Evolutionary conservation across 345 rosid genomes (phyloP), one percentile per base, ranked within the genome.

Genomic region (Syzygium aromaticum): DNA sequence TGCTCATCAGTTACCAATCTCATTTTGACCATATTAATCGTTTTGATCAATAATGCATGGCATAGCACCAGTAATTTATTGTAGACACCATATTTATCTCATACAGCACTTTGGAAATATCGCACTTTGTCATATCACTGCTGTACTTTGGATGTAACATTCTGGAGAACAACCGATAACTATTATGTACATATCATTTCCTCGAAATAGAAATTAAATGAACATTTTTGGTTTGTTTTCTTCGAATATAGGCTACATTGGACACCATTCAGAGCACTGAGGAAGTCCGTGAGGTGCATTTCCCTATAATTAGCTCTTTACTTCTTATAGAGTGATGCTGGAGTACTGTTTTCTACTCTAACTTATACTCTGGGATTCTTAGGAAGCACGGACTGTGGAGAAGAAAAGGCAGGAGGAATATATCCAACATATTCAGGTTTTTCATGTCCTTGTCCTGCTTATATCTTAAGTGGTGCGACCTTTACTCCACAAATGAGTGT

Each of bases 321-420:
- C 84, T 54, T 83, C 19, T 63, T 54, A 2, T 53, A 43, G 21
- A 8, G 28, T 23, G 38, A 51, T 22, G 85, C 78, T 51, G 59
- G 30, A 38, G 23, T 38, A 84, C 82, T 25, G 89, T 52, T 61
- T 87, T 28, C 53, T 46, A 17, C 23, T 88, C 63, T 85, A 56
- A 85, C 78, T 77, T 85, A 12, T 64, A 59, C 33, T 84, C 46
- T 90, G 84, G 53, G 40, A 57, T 61, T 77, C 85, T 51, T 87
- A 97, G 99, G 96, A 95, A 91, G 94, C 95, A 85, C 94, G 97
- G 90, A 96, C 94, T 89, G 93, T 91, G 11, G 99, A 95, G 90
- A 96, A 93, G 92, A 95, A 94, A 92, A 95, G 92, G 89, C 96
- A 92, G 87, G 98, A 96, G 87, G 96, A 97, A 87, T 88, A 96